Base-by-base conservation (phyloP, 208 protist genomes). In the Balamuthia mandrillaris region DNA sequence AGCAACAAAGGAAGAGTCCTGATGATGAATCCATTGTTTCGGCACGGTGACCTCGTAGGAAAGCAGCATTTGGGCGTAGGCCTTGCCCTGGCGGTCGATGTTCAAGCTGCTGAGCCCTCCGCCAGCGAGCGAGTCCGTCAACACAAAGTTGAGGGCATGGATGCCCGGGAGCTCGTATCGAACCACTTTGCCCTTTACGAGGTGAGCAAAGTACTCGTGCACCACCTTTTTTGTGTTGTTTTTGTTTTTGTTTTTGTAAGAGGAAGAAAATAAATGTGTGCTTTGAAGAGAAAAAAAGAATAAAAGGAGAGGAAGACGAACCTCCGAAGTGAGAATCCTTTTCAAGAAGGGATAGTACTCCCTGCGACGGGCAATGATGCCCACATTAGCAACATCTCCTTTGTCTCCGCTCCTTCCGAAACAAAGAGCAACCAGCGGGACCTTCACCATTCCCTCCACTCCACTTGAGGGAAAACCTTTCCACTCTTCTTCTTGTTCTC, bases 51-150 rank as follows among this genome's bases (percentile, higher is more conserved):
- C 72, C 16, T 42, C 47, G 18, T 61, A 7, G 51, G 72, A 81
- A 3, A 81, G 51, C 47, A 81, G 72, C 72, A 81, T 81, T 27
- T 81, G 72, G 45, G 72, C 72, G 29, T 60, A 60, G 72, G 72
- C 72, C n/a, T 81, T 81, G 9, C 72, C 72, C 47, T 81, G 72
- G 5, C 72, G 44, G 39, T 81, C 72, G 2, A 81, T 81, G 29
- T 33, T 31, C 2, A 81, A 49, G 9, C 47, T 61, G 45, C n/a
- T 21, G 5, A 81, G 72, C 3, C 72, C 72, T 16, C 72, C 72
- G n/a, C 72, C 72, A 54, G 10, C 72, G 6, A 81, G 72, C 6
- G 72, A 42, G 54, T 81, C 47, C 2, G 72, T 81, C 27, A 81
- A 49, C 41, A 81, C 72, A 27, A 81, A 81, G 47, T 81, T 81